Evolutionary conservation across 768 basidiomycete species (phyloP), one percentile per base, ranked within the genome.

Genomic region (Pisolithus albus): DNA sequence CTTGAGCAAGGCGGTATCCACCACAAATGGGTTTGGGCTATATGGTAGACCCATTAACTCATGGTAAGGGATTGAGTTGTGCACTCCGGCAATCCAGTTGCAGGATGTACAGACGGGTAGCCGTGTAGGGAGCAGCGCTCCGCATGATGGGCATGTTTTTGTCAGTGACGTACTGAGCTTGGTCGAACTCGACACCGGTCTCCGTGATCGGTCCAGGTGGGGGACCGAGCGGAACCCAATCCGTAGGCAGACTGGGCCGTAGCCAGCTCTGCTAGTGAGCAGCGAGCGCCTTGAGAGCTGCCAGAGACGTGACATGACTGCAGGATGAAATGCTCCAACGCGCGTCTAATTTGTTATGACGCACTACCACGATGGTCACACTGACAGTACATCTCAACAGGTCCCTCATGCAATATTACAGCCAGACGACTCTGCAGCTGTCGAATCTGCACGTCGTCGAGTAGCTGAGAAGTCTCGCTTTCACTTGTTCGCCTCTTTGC

Each of bases 101-200:
- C 92, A 95, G n/a, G 70, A 72, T 11, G 72, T 71, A 65, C 92
- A 95, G 19, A 86, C 89, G 0, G 90, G 88, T 41, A 89, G 70
- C 36, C 78, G 65, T 5, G 84, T 81, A 5, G 83, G 75, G 6
- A 92, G 71, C 7, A 72, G 70, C 9, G 73, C 57, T 1, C 75
- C 74, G 62, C 91, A 95, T 19, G 75, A 77, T 8, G 85, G 79
- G 61, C 91, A 93, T 34, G 36, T 54, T 50, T 52, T 55, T 30
- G 52, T 50, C 41, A 51, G 51, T 37, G 46, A 42, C 15, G 56
- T 47, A 42, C 43, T 53, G 48, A 49, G 44, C 45, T 23, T 49
- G 9, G 28, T n/a, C 10, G n/a, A n/a, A n/a, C n/a, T n/a, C n/a
- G 44, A 41, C 23, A 23, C 11, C 9, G 47, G 43, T 7, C 32